A percentile compares a stretch with the other conserved stretches of the same genome.
These are phyloP conservation scores for Geosmithia putterillii DNA, from an alignment of 2,329 filamentous ascomycete genomes.

Conservation along the genomic window DNA sequence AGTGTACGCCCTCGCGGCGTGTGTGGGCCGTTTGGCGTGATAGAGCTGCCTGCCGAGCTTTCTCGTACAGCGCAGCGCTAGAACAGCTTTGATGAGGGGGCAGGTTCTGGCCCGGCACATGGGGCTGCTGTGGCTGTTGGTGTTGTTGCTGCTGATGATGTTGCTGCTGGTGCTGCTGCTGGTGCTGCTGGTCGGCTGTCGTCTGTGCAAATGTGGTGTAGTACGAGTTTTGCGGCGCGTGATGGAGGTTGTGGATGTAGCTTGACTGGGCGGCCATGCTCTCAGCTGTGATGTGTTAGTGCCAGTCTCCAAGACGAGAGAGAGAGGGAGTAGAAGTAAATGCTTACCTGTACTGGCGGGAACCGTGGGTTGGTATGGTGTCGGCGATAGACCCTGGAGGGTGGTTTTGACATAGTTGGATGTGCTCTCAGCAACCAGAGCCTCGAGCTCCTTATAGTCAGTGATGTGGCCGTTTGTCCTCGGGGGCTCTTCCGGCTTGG, in stretches of 20 bases:
- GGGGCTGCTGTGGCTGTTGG: neutral
- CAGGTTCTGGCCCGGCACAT: conserved; percentile 22
- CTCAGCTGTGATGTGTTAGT: conserved; percentile 11
- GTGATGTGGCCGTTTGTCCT: conserved; percentile 11
- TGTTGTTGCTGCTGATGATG: neutral
- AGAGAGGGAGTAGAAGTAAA: too few relatives aligned
- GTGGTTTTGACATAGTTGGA: conserved; percentile 31
- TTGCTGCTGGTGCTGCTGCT: conserved; percentile 7
- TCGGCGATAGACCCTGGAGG: conserved; percentile 26
- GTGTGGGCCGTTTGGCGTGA: conserved; percentile 43
- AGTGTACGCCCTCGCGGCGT: conserved; percentile 43
- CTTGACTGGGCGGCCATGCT: conserved; percentile 20
- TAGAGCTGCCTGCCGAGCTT: conserved; percentile 44
- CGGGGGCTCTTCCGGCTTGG: conserved; percentile 6
- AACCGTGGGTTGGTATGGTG: conserved; percentile 28
- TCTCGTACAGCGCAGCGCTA: conserved; percentile 43
- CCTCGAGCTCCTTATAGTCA: conserved; percentile 29
- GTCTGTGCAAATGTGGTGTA: conserved; percentile 18
- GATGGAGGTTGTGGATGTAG: conserved; percentile 19
- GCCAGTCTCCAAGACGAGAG: conserved; percentile 3
- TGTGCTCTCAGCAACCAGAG: conserved; percentile 29
- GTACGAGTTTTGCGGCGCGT: conserved; percentile 22
- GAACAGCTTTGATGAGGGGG: conserved; percentile 45
- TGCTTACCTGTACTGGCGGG: conserved; percentile 23
- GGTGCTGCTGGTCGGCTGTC: conserved; percentile 6